phyloP scores from a whole-genome alignment of 371 early-diverging fungal species.

The Rhizomucor pusillus region DNA sequence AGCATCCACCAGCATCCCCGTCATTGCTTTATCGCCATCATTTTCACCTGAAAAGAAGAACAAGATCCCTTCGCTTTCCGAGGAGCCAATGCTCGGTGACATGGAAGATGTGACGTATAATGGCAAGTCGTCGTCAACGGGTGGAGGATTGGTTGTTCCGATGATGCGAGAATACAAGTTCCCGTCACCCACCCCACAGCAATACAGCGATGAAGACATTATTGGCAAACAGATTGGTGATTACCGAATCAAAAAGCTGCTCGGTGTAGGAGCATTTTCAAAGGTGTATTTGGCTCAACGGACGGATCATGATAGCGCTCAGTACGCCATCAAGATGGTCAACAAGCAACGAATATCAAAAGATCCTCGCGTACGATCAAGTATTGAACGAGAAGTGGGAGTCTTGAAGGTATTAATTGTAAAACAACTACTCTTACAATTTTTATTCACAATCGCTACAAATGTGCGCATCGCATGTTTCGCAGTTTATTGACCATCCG shows the following conservation, averaged over 20 bases:
- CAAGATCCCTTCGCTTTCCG: conserved; percentile 29
- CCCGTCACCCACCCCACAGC: conserved; percentile 13
- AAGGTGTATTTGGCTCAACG: conserved; percentile 40
- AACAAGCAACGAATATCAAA: conserved; percentile 33
- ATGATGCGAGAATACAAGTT: conserved; percentile 23
- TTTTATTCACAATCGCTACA: neutral
- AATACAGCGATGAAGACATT: conserved; percentile 19
- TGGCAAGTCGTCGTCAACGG: neutral
- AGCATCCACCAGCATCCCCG: conserved; percentile 22
- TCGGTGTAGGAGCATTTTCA: conserved; percentile 51
- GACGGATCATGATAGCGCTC: conserved; percentile 5
- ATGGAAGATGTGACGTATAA: conserved; percentile 12
- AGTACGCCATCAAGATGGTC: conserved; percentile 42
- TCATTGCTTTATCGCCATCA: conserved; percentile 27
- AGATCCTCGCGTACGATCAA: conserved; percentile 41
- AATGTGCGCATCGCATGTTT: neutral
- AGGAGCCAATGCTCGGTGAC: conserved; percentile 39
- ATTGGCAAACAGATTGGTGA: conserved; percentile 34
- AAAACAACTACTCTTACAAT: too few species aligned
- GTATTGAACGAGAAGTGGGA: conserved; percentile 47
- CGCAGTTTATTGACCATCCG: conserved; percentile 58
- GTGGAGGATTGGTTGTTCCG: neutral
- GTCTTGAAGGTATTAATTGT: conserved; percentile 48
- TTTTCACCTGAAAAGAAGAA: conserved; percentile 24
- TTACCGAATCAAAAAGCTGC: conserved; percentile 24